Base-by-base conservation (phyloP, 768 basidiomycete genomes). In the Heimioporus sp. region DNA sequence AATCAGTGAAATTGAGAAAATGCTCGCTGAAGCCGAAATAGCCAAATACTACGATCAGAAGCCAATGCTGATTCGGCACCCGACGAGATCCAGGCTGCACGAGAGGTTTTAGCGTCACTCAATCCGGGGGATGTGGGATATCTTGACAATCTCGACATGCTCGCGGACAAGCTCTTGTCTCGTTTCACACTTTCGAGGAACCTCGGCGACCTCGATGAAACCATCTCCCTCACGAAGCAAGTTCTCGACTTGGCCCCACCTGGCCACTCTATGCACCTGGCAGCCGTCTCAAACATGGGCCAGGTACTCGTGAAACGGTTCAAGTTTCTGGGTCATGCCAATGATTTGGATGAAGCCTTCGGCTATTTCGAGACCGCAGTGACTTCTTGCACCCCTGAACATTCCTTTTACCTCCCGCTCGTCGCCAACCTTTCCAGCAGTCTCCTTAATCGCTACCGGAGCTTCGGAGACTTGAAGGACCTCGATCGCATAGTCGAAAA, bases 151-250 rank as follows among this genome's bases (percentile, higher is more conserved):
- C 54, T 65, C 32, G 36, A 49, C 13, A 19, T 15, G 9, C 37
- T 65, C 24, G 55, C 55, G 12, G 16, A 16, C 21, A 39, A 36
- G 3, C 60, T 65, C 16, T 32, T 62, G 42, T 37, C 51, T 19
- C 63, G 62, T 32, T 72, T 69, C 36, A 16, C 54, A 24, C 57
- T 34, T n/a, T 54, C 49, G 5, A 49, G 66, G 38, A 53, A 65
- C 28, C 42, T 51, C 13, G 37, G 47, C 6, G 68, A 70, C 41
- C 52, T 73, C 19, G 52, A 64, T 17, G 60, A 66, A 39, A 59
- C 61, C 15, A 52, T 74, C 41, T 20, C 43, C 7, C 36, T 46
- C 15, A 44, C 32, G 28, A 51, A 53, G 51, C 52, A 55, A 30
- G 47, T 60, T 31, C 58, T 69, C 8, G 44, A 55, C n/a, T 35